Percentiles rank a stretch among this genome's conserved stretches.
Evolutionary conservation across 495 filamentous ascomycete species (phyloP).

Genomic region (Penicillium simplicissimum): DNA sequence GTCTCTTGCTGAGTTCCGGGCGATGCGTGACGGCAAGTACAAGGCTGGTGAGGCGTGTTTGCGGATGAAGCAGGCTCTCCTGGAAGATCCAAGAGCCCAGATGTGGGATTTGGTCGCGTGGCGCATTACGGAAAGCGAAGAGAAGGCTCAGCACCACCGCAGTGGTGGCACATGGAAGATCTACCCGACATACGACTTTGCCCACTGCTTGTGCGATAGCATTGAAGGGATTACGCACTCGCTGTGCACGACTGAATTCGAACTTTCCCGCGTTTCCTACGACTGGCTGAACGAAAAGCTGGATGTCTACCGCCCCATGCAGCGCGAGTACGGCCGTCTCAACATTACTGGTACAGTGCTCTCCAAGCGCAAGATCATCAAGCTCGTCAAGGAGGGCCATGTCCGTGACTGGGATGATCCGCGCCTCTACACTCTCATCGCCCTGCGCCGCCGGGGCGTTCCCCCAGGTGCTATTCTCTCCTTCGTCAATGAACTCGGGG

Average conservation of each 20-base stretch:
- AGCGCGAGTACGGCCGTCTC: conserved; percentile 76
- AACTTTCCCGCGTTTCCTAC: conserved; percentile 73
- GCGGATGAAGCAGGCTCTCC: conserved; percentile 76
- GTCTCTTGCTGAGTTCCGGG: conserved; percentile 79
- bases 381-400: conserved; percentile 69
- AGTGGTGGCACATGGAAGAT: conserved; percentile 80
- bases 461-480: conserved; percentile 84
- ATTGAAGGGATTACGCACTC: conserved; percentile 88
- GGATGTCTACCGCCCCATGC: conserved; percentile 80
- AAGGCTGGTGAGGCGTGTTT: conserved; percentile 83
- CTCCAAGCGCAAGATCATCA: conserved; percentile 77
- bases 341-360: conserved; percentile 80
- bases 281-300: conserved; percentile 83
- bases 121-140: conserved; percentile 58
- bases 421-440: conserved; percentile 85
- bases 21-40: conserved; percentile 90
- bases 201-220: conserved; percentile 85
- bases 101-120: conserved; percentile 76
- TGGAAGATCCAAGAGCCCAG: conserved; percentile 63
- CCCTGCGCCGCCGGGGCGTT: conserved; percentile 75
- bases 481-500: conserved; percentile 86
- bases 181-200: conserved; percentile 91
- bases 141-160: conserved; percentile 57
- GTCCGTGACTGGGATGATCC: conserved; percentile 90
- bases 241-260: conserved; percentile 86